Evolutionary conservation across 768 basidiomycete genomes (phyloP).

Genomic region (Lyophyllum semitale): DNA sequence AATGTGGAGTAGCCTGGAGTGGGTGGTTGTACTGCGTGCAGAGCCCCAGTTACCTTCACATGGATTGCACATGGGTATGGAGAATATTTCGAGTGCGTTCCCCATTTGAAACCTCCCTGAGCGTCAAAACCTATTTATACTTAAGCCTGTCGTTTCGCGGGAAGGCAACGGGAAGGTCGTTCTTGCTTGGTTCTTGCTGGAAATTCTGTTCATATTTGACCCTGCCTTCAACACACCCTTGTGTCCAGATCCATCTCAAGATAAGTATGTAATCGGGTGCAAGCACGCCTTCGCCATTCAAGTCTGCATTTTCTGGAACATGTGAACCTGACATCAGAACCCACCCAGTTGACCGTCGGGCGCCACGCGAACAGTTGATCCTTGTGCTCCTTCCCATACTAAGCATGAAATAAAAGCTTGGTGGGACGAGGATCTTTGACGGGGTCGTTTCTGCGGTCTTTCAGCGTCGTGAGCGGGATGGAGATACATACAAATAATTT

Average conservation of each 20-base stretch:
- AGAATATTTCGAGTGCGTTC: neutral
- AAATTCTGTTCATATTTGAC: conserved; percentile 5
- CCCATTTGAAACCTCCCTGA: neutral
- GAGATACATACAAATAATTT: neutral
- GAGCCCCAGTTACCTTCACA: neutral
- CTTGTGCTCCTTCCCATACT: neutral
- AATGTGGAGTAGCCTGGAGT: neutral
- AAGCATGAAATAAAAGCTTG: too few relatives aligned
- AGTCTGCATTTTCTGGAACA: neutral
- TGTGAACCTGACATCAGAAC: neutral
- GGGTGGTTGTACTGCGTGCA: too few relatives aligned
- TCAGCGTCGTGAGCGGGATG: neutral
- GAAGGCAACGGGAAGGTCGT: too few relatives aligned
- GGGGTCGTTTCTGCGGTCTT: neutral
- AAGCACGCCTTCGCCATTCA: neutral
- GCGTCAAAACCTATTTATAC: neutral
- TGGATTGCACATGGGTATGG: neutral
- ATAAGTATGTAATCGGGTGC: neutral
- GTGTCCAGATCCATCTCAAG: neutral
- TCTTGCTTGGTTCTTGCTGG: neutral
- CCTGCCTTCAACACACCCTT: neutral
- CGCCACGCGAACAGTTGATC: neutral
- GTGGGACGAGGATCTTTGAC: too few relatives aligned
- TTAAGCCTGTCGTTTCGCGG: neutral
- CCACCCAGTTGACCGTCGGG: neutral